phyloP scores from a whole-genome alignment of 345 rosid species.

The Heritiera littoralis region DNA sequence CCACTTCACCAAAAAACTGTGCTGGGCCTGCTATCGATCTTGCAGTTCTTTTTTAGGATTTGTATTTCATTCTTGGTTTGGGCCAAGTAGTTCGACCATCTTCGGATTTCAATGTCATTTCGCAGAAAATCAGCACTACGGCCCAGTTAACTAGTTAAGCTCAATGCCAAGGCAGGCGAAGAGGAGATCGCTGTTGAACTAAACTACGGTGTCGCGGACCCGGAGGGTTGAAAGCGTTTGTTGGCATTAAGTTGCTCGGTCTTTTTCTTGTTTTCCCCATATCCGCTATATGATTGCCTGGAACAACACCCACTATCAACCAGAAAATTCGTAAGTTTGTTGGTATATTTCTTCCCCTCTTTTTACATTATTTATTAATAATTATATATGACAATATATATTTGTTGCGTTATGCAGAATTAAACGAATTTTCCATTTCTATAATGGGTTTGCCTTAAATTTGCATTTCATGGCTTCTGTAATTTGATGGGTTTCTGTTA shows the following conservation, averaged over 20 bases:
- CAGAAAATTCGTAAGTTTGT: background rate
- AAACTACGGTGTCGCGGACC: background rate
- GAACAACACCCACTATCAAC: background rate
- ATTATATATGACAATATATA: background rate
- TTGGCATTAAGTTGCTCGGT: constrained; percentile 1
- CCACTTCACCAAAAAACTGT: too few species aligned
- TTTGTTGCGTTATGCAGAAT: background rate
- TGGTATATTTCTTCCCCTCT: background rate
- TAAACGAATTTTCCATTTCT: background rate
- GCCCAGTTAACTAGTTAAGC: background rate
- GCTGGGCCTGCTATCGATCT: background rate
- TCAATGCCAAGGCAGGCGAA: background rate
- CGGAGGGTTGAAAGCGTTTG: background rate
- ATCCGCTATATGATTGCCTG: background rate
- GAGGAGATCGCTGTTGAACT: background rate
- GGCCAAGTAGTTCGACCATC: background rate
- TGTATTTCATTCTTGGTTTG: background rate
- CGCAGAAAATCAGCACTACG: background rate
- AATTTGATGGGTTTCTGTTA: background rate
- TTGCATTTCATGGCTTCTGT: background rate
- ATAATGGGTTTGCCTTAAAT: background rate
- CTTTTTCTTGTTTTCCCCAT: background rate
- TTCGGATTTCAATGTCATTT: background rate
- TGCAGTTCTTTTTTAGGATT: background rate
- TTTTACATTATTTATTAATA: background rate